phyloP scores from a whole-genome alignment of 164 flowering plant species.

The Chimonanthus salicifolius region DNA sequence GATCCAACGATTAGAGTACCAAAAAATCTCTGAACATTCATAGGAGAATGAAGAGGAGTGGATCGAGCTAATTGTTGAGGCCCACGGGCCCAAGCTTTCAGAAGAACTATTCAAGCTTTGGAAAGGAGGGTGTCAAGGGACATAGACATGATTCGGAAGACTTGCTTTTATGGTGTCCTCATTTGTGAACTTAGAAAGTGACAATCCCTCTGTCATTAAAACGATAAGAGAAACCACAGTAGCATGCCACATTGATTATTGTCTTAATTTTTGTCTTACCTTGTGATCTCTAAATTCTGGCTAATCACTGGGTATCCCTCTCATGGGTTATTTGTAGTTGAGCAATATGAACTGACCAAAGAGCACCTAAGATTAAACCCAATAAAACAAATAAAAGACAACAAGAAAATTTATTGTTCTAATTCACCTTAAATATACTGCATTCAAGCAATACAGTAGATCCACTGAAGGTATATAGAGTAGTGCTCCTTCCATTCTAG shows the following conservation, averaged over 20 bases:
- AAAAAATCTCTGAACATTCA: constrained; percentile 28
- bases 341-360: not conserved
- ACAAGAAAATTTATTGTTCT: not conserved
- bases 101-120: constrained; percentile 32
- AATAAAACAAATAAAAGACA: too few species aligned
- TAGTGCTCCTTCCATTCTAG: not conserved
- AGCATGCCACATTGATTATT: not conserved
- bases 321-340: not conserved
- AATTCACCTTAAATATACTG: not conserved
- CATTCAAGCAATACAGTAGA: too few species aligned
- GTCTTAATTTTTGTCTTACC: not conserved
- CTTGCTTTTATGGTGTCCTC: constrained; percentile 39
- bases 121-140: constrained; percentile 33
- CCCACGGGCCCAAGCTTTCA: constrained; percentile 33
- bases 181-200: constrained; percentile 24
- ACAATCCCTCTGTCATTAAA: not conserved
- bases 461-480: not conserved
- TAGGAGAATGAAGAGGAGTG: constrained; percentile 36
- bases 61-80: constrained; percentile 37
- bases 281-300: not conserved
- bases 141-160: constrained; percentile 26
- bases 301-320: not conserved
- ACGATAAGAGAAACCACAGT: not conserved
- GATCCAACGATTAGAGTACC: constrained; percentile 31
- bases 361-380: not conserved